phyloP scores from a whole-genome alignment of 306 rosid genomes.

The Cucurbita ficifolia region DNA sequence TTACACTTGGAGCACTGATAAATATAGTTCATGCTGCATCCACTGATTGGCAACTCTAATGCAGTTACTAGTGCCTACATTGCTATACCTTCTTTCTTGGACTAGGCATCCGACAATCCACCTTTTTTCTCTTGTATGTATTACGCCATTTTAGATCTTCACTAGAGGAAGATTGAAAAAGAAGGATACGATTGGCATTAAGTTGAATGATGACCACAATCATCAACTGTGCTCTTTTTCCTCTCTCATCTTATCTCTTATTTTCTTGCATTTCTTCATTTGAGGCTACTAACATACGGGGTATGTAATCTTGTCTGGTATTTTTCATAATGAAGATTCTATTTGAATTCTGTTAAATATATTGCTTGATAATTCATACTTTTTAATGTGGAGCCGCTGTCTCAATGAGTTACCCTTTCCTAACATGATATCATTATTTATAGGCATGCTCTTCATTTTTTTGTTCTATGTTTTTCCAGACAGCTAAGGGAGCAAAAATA shows the following conservation, averaged over 20 bases:
- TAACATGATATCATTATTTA: background rate
- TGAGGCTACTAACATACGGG: background rate
- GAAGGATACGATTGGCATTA: background rate
- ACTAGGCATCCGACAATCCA: background rate
- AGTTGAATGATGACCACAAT: background rate
- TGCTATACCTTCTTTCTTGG: background rate
- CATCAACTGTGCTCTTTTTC: background rate
- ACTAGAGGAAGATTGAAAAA: background rate
- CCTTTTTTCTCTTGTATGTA: background rate
- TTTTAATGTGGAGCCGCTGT: background rate
- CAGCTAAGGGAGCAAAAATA: conserved; percentile 88
- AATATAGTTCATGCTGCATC: background rate
- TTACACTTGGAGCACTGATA: background rate
- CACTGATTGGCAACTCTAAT: background rate
- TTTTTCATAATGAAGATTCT: background rate
- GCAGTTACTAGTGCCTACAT: background rate
- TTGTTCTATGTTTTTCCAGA: conserved; percentile 29
- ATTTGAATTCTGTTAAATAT: background rate
- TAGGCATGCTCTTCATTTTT: background rate
- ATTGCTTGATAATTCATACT: background rate
- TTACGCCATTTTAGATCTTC: background rate
- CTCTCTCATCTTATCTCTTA: background rate
- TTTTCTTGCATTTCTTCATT: background rate
- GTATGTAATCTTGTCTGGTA: background rate
- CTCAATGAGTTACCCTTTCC: background rate